Evolutionary conservation across 2,329 filamentous ascomycete genomes (phyloP).

Genomic region (Botrytis sinoallii): DNA sequence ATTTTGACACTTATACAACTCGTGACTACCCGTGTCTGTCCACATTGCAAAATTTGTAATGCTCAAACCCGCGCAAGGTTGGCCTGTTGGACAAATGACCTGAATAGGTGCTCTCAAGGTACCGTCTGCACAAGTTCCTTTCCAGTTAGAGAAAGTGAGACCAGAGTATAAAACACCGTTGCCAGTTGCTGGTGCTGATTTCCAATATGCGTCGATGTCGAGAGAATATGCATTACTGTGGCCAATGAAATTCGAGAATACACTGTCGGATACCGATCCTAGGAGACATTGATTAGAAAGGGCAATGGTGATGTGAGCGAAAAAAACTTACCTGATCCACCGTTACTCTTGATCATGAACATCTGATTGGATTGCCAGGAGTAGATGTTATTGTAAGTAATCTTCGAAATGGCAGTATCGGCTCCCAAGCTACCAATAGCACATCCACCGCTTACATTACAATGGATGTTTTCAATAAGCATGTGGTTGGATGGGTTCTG

Average conservation of each 20-base stretch:
- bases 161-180: constrained; percentile 52
- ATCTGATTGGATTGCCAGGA: constrained; percentile 49
- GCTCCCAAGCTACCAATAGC: constrained; percentile 54
- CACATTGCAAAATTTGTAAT: constrained; percentile 39
- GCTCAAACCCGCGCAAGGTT: constrained; percentile 37
- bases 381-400: constrained; percentile 52
- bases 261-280: constrained; percentile 50
- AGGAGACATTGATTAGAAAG: constrained; percentile 20
- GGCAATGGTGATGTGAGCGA: not conserved
- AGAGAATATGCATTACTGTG: constrained; percentile 58
- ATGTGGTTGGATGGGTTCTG: constrained; percentile 42
- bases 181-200: constrained; percentile 44
- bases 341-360: constrained; percentile 61
- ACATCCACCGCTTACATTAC: constrained; percentile 58
- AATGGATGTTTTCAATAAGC: constrained; percentile 57
- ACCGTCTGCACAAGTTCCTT: constrained; percentile 43
- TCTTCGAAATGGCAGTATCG: constrained; percentile 49
- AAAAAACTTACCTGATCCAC: constrained; percentile 40
- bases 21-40: constrained; percentile 31
- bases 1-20: constrained; percentile 18
- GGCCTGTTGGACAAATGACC: constrained; percentile 35
- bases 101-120: constrained; percentile 35
- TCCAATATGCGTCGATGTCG: constrained; percentile 56
- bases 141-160: constrained; percentile 55
- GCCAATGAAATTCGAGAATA: constrained; percentile 58